Conservation (phyloP, 768 basidiomycete genomes). For the Kwoniella botswanensis region DNA sequence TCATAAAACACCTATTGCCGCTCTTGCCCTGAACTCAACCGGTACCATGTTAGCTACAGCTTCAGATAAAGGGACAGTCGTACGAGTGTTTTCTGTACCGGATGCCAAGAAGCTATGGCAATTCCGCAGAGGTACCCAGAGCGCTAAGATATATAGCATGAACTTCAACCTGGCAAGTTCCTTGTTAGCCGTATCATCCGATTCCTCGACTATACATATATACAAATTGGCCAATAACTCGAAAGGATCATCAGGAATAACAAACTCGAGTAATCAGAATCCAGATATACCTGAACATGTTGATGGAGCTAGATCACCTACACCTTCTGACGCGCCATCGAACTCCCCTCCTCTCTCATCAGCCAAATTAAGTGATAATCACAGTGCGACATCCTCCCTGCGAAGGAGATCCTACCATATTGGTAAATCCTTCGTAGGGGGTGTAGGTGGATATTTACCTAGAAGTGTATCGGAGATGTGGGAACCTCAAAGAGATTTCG, state of each 20-base stretch:
- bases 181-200: slow-evolving; percentile 86
- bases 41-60: slow-evolving; percentile 92
- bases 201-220: slow-evolving; percentile 94
- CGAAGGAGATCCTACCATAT: slow-evolving; percentile 51
- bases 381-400: slow-evolving; percentile 46
- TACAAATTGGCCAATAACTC: slow-evolving; percentile 72
- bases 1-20: slow-evolving; percentile 90
- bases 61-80: slow-evolving; percentile 94
- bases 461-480: slow-evolving; percentile 91
- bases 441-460: slow-evolving; percentile 63
- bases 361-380: slow-evolving; percentile 20
- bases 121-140: slow-evolving; percentile 87
- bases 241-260: slow-evolving; percentile 4
- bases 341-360: slow-evolving; percentile 38
- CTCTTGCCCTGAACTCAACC: slow-evolving; percentile 79
- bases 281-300: slow-evolving; percentile 16
- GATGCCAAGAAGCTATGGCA: slow-evolving; percentile 93
- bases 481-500: slow-evolving; percentile 95
- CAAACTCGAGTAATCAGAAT: neutral
- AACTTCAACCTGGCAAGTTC: slow-evolving; percentile 82
- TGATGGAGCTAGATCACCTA: slow-evolving; percentile 49
- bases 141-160: slow-evolving; percentile 81
- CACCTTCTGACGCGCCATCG: slow-evolving; percentile 46
- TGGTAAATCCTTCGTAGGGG: slow-evolving; percentile 57
- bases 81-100: slow-evolving; percentile 90